phyloP scores from a whole-genome alignment of 495 filamentous ascomycete genomes.

The Neurospora sp. region DNA sequence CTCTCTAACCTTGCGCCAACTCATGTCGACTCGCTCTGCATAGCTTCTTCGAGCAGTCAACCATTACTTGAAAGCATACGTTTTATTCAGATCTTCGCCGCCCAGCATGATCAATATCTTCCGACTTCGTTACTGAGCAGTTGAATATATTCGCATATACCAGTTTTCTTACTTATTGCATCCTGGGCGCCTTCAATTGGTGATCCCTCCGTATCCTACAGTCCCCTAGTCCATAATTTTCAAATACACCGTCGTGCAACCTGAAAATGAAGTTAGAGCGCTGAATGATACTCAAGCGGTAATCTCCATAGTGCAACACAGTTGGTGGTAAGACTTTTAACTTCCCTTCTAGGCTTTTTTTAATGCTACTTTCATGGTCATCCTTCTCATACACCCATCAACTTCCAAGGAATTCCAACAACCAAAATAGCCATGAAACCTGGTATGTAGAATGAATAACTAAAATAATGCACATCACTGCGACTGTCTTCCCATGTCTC shows the following conservation, averaged over 20 bases:
- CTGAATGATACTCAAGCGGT: background rate
- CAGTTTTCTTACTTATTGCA: no score
- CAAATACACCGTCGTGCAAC: background rate
- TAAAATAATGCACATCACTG: background rate
- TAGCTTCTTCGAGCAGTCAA: background rate
- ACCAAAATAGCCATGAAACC: background rate
- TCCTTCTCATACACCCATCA: background rate
- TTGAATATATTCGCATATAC: no score
- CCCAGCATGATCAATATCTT: background rate
- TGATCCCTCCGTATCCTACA: background rate
- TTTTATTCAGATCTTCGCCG: background rate
- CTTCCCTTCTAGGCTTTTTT: background rate
- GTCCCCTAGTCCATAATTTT: background rate
- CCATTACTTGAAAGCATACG: background rate
- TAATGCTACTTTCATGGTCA: background rate
- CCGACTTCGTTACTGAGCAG: background rate
- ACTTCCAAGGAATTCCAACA: background rate
- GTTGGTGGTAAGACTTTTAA: background rate
- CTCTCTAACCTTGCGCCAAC: background rate
- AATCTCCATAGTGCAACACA: background rate
- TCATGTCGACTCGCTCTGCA: background rate
- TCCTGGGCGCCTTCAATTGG: background rate
- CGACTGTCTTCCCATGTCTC: background rate
- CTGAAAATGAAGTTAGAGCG: background rate
- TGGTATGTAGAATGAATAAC: background rate